Conservation (phyloP, 192 early-diverging fungal genomes). For the Linnemannia zychae region DNA sequence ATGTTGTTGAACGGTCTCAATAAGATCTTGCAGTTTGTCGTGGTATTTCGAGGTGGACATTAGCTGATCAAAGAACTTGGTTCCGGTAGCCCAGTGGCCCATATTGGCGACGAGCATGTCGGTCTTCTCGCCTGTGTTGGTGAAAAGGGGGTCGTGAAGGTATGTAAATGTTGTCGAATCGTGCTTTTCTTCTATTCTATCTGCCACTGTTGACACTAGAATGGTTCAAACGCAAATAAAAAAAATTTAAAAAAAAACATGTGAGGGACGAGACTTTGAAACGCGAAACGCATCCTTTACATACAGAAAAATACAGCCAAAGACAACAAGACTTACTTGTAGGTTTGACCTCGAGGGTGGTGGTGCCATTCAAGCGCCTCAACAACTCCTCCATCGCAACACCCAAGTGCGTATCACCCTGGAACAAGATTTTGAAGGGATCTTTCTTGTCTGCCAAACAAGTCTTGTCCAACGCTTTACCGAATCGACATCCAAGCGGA, state of each 20-base stretch:
- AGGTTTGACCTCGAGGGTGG: conserved; percentile 1
- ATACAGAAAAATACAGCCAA: not conserved
- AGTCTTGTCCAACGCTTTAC: conserved; percentile 13
- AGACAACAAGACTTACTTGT: conserved; percentile 8
- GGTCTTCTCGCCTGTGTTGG: not conserved
- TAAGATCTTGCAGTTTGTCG: conserved; percentile 22
- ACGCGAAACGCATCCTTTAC: not conserved
- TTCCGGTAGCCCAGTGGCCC: conserved; percentile 44
- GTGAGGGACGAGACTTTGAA: not conserved
- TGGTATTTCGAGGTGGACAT: conserved; percentile 41
- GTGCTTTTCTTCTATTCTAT: conserved; percentile 8
- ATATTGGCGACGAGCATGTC: conserved; percentile 41
- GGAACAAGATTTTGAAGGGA: conserved; percentile 25
- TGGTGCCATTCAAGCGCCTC: conserved; percentile 15
- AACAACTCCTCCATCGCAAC: conserved; percentile 24
- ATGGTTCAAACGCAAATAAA: not conserved
- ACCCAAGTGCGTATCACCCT: conserved; percentile 36
- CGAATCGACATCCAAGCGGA: conserved; percentile 33
- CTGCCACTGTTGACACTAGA: not conserved
- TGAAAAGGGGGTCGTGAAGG: conserved; percentile 29
- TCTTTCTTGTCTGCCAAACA: conserved; percentile 23
- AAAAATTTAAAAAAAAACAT: not conserved
- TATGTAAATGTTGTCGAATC: conserved; percentile 29
- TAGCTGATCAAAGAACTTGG: conserved; percentile 31
- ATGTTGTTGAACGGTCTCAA: conserved; percentile 27